Percentiles rank a stretch among this genome's conserved stretches.
phyloP scores from a whole-genome alignment of 2,329 filamentous ascomycete species.

The Mycosphaerelloides madeirae region DNA sequence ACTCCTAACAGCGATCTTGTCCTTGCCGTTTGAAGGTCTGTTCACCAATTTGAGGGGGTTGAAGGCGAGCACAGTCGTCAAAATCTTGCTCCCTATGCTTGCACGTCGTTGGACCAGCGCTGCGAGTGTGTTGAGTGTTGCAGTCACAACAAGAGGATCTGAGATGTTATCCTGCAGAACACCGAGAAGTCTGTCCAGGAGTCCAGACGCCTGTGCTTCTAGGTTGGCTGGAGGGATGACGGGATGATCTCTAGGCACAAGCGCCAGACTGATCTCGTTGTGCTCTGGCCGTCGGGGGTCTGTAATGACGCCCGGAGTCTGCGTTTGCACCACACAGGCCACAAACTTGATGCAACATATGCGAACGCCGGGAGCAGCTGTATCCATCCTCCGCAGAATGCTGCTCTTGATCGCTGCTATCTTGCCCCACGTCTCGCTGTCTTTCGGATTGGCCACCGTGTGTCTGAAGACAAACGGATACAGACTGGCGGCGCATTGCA shows the following conservation, averaged over 20 bases:
- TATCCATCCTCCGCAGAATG: constrained; percentile 85
- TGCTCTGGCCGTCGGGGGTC: constrained; percentile 78
- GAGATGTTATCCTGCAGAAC: constrained; percentile 79
- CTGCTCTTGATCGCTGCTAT: constrained; percentile 85
- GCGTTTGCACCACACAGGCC: constrained; percentile 85
- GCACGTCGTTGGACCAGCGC: constrained; percentile 77
- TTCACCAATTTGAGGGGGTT: constrained; percentile 76
- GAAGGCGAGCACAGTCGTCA: constrained; percentile 82
- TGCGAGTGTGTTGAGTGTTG: constrained; percentile 83
- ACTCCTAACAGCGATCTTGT: constrained; percentile 78
- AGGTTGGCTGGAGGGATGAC: constrained; percentile 73
- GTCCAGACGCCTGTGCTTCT: constrained; percentile 86
- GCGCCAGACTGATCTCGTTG: constrained; percentile 78
- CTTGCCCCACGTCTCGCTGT: constrained; percentile 76
- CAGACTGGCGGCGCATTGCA: constrained; percentile 85
- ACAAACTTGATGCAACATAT: constrained; percentile 98
- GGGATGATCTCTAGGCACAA: constrained; percentile 78
- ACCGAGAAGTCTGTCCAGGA: constrained; percentile 81
- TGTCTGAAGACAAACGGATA: constrained; percentile 89
- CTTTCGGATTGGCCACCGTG: constrained; percentile 83
- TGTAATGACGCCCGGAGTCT: constrained; percentile 75
- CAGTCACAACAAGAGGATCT: constrained; percentile 82
- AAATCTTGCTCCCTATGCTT: constrained; percentile 75
- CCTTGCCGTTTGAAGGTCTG: constrained; percentile 50
- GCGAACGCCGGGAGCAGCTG: constrained; percentile 66